Evolutionary conservation across 2,329 filamentous ascomycete species (phyloP), one percentile per base, ranked within the genome.

Genomic region (Tolypocladium tropicale): DNA sequence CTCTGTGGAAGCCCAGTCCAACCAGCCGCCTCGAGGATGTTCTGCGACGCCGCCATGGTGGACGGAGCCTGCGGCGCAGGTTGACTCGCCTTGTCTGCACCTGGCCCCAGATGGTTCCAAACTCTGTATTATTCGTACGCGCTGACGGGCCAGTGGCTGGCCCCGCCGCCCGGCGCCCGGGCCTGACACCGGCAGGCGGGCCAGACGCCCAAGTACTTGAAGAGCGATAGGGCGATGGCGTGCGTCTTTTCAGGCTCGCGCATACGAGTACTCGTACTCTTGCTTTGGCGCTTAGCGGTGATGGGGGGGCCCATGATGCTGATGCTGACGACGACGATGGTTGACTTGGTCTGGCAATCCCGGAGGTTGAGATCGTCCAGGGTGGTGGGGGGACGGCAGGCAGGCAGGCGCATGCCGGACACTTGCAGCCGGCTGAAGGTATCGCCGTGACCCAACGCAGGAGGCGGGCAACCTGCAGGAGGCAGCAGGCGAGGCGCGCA

Each of bases 71-170:
- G 39, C 39, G 39, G 46, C 46, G 25, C 16, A 32, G 12, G 28
- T 49, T 49, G 46, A 49, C 51, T 36, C 30, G 36, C 34, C 50
- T 49, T 36, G 50, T 36, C 21, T 6, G 11, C 2, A n/a, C 10
- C 18, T n/a, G 53, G 52, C 46, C 33, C 48, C 55, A 54, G 55
- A 57, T 41, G 52, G 55, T 54, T 46, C 55, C 52, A 57, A 57
- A 57, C 55, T 57, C 55, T 57, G 55, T 57, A 54, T 23, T 14
- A n/a, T n/a, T n/a, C n/a, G n/a, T n/a, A n/a, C n/a, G n/a, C 23
- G 33, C 18, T 46, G 36, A 23, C 6, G 2, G 41, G 25, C 21
- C 41, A 25, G 21, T 46, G 23, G 41, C 41, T 46, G 41, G 41
- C 41, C 41, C 41, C 41, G 41, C 23, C 16, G 43, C 43, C n/a